Base-by-base conservation (phyloP, 805 yeast species). In the Kuraishia hungarica region DNA sequence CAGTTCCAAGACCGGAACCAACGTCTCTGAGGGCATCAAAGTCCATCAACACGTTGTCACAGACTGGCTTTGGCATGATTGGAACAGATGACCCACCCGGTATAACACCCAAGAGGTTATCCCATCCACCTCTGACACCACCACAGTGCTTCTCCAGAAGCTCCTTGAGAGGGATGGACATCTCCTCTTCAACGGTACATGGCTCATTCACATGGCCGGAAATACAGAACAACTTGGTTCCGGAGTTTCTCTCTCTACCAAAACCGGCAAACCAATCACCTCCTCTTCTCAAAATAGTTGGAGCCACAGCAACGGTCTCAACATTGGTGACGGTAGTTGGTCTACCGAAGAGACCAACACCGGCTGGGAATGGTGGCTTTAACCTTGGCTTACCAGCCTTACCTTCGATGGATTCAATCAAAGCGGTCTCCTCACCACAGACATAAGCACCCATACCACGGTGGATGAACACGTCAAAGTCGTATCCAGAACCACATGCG, bases 311-410 rank as follows among this genome's bases (percentile, higher is more conserved):
- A 56, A 89, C 94, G 19, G 96, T 89, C 74, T 89, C 96, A 57
- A 89, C 96, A 67, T 89, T 89, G 59, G 96, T 86, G 57, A 89
- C 96, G 50, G 96, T 89, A 35, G 92, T 82, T 61, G 96, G 96
- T 71, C 96, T 82, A 65, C 96, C 96, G 62, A 87, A 89, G 55
- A 89, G 76, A 64, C 96, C 96, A 57, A 89, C 93, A 65, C 96
- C 96, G 39, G 96, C 96, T 39, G 96, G 96, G 81, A 89, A 89
- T 60, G 96, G 96, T 43, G 96, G 96, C 82, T 89, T 89, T 70
- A 89, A 80, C 73, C 96, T 83, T 62, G 96, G 96, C 73, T 89
- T 89, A 61, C 96, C 96, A 56, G 94, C 96, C 72, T 89, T 89
- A 64, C 96, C 96, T 74, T 89, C 96, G 54, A 89, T 76, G 2